Evolutionary conservation across 495 filamentous ascomycete genomes (phyloP).

Genomic region (Jackrogersella minutella): DNA sequence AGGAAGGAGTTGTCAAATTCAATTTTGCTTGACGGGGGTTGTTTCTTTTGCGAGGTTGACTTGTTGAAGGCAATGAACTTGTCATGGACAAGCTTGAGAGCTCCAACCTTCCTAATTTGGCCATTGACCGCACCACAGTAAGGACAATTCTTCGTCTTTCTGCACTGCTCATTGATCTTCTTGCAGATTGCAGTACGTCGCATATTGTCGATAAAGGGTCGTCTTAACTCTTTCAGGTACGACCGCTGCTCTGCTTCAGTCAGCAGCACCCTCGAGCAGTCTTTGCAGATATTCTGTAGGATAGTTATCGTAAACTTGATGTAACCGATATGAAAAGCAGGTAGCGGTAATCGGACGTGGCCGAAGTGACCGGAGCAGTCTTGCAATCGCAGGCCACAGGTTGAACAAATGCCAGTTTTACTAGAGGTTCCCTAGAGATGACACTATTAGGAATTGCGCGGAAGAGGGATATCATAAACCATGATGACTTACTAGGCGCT

Average conservation of each 20-base stretch:
- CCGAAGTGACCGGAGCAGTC: conserved; percentile 95
- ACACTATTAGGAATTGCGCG: conserved; percentile 31
- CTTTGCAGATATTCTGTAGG: conserved; percentile 93
- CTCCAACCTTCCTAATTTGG: conserved; percentile 83
- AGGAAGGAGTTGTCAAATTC: conserved; percentile 84
- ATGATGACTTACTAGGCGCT: conserved; percentile 65
- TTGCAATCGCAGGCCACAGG: conserved; percentile 78
- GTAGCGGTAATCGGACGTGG: conserved; percentile 85
- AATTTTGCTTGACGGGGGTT: conserved; percentile 77
- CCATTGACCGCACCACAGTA: conserved; percentile 84
- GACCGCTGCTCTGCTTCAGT: conserved; percentile 74
- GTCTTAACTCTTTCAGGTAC: conserved; percentile 79
- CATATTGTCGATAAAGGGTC: conserved; percentile 86
- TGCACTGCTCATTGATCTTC: conserved; percentile 84
- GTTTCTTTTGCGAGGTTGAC: conserved; percentile 85
- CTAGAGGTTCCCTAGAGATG: conserved; percentile 74
- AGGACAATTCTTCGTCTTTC: conserved; percentile 80
- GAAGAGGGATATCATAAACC: neutral
- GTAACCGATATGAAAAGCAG: conserved; percentile 94
- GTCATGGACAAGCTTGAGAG: conserved; percentile 92
- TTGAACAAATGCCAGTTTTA: conserved; percentile 75
- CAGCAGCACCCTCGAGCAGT: conserved; percentile 79
- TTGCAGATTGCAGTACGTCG: conserved; percentile 80
- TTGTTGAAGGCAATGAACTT: conserved; percentile 86
- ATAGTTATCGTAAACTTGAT: conserved; percentile 89